Base-by-base conservation (phyloP, 169 alveolate species). In the Plasmodium gallinaceum region DNA sequence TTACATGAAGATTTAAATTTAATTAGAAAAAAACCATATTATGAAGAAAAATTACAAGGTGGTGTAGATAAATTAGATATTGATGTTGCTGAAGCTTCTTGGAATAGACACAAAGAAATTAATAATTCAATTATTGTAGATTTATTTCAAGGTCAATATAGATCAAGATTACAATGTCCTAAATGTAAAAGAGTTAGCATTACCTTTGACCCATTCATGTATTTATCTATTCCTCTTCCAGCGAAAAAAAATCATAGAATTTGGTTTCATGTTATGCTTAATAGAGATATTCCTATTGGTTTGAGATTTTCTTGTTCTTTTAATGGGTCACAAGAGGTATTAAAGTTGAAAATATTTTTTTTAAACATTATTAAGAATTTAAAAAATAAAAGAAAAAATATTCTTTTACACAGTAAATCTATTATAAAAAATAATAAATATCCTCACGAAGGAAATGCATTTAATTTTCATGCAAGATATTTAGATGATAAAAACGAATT, bases 1-100 rank as follows among this genome's bases (percentile, higher is more conserved):
- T 73, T 97, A 58, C 98, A 97, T 90, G 99, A 97, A 87, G 99
- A 97, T 88, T 91, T 97, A 64, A 97, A 97, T 86, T 91, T 97
- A 88, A 97, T 96, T 14, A 92, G 69, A 32, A 92, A 95, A 74
- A 97, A 97, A 92, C 98, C 98, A 24, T 95, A 96, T 71, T 89
- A 92, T 32, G 95, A 92, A 92, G 93, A 93, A 61, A 54, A 88
- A 37, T 88, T 90, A 57, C 89, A 76, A 76, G 89, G 89, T 16
- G 89, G 89, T 1, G 18, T 76, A 0, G 89, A 76, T 42, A 76
- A 65, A 64, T 54, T 10, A 20, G 89, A 76, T 62, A 51, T 58
- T 8, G 89, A 76, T 16, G 89, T 76, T n/a, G 89, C 89, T 1
- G 89, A 76, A 62, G 89, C 89, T 0, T 76, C 89, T 0, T 76